Evolutionary conservation across 371 early-diverging fungal species (phyloP).

Genomic region (Mucor saturninus): DNA sequence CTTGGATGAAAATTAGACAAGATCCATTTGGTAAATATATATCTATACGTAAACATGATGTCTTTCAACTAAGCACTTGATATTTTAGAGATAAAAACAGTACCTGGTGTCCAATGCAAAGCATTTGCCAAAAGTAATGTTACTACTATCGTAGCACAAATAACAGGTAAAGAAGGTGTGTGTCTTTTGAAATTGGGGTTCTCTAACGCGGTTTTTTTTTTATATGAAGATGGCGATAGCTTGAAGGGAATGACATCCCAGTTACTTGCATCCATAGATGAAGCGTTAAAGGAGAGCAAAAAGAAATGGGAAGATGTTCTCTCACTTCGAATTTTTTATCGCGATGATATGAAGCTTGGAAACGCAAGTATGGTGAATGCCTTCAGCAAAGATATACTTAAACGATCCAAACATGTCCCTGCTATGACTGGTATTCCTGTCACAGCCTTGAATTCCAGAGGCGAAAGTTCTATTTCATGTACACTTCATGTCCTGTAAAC

Average conservation of each 20-base stretch:
- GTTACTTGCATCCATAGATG: constrained; percentile 1
- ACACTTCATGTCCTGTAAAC: constrained; percentile 21
- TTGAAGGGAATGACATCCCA: neutral
- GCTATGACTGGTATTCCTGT: constrained; percentile 22
- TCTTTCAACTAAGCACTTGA: neutral
- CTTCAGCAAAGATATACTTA: neutral
- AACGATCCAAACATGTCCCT: constrained; percentile 10
- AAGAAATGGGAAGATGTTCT: constrained; percentile 19
- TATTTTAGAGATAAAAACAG: neutral
- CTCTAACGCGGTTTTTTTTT: neutral
- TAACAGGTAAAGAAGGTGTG: neutral
- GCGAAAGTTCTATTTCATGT: constrained; percentile 11
- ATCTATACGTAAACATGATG: neutral
- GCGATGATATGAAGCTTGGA: neutral
- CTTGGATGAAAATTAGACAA: constrained; percentile 2
- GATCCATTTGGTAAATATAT: constrained; percentile 21
- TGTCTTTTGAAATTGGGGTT: neutral
- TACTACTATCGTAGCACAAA: constrained; percentile 17
- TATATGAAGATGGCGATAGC: neutral
- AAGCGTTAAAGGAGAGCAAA: constrained; percentile 10
- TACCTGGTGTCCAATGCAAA: neutral
- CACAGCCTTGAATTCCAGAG: constrained; percentile 14
- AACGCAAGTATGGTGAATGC: neutral
- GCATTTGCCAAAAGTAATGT: neutral
- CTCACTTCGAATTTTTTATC: constrained; percentile 17